Percentiles rank a stretch among this genome's conserved stretches.
Evolutionary conservation across 148 eudicot species (phyloP).

Genomic region (Fagopyrum esculentum): DNA sequence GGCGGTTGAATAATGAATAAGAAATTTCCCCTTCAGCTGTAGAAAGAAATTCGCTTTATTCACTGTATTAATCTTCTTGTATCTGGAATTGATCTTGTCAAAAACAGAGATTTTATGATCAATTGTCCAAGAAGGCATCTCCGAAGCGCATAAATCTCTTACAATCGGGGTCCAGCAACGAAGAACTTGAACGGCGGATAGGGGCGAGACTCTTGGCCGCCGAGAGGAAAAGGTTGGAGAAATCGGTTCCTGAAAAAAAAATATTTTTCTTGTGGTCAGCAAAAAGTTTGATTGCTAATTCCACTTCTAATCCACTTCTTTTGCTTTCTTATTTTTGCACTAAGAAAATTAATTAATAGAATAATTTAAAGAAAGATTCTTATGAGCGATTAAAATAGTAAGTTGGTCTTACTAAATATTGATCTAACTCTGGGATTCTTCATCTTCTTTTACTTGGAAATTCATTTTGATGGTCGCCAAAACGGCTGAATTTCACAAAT

Average conservation of each 20-base stretch:
- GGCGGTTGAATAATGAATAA: not conserved
- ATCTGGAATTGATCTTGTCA: not conserved
- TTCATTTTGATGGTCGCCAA: not conserved
- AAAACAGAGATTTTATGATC: constrained; percentile 6
- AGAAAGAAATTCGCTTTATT: not conserved
- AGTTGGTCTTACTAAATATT: not conserved
- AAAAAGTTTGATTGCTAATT: not conserved
- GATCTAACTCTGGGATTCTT: too few relatives aligned
- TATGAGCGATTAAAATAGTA: not conserved
- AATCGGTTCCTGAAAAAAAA: not conserved
- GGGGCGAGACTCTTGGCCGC: constrained; percentile 14
- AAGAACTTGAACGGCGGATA: constrained; percentile 13
- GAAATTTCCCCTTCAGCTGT: not conserved
- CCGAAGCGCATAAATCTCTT: constrained; percentile 1
- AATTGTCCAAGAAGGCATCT: constrained; percentile 13
- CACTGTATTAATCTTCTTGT: not conserved
- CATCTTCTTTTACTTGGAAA: not conserved
- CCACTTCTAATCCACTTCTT: not conserved
- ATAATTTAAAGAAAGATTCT: not conserved
- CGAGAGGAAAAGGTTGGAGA: constrained; percentile 12
- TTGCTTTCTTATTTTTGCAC: not conserved
- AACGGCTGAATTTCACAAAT: not conserved
- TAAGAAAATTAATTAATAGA: not conserved
- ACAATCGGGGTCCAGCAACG: constrained; percentile 7
- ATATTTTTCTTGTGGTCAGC: not conserved